Evolutionary conservation across 1,139 yeast species (phyloP), one percentile per base, ranked within the genome.

Genomic region (Entelexis paramagnoliae): DNA sequence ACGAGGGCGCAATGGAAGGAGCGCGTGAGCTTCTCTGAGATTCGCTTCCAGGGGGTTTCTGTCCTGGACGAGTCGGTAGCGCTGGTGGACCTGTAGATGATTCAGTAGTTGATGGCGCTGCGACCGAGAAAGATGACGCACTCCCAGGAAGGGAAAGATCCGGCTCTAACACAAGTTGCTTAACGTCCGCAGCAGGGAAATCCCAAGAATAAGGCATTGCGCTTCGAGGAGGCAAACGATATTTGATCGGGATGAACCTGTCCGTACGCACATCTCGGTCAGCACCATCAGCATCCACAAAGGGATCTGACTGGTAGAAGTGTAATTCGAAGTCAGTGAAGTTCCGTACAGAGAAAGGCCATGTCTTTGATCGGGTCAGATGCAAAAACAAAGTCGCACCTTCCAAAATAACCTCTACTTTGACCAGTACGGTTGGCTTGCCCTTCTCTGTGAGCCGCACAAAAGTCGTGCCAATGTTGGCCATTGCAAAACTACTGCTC

Each of bases 141-240:
- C 10, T 42, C 2, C 19, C 46, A 2, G 38, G 29, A 4, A n/a
- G 20, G 2, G 36, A 29, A 4, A 13, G 86, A 28, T 65, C 64
- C 52, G 81, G 83, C 55, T 89, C 73, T 29, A 93, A 69, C 3
- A 87, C 75, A 34, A 93, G 68, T 62, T 89, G 96, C 65, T 88
- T 89, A 45, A 83, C 77, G 13, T 79, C 72, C 0, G 96, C 96
- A 51, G 94, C 87, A 0, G 98, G 98, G 67, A 79, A 91, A 65
- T 93, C 98, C 87, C 96, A 93, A 0, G 98, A 88, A 66, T 91
- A 93, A 0, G 97, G 96, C 98, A 93, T 93, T 2, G 87, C 94
- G 70, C 96, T 86, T 64, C 79, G 81, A 1, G 95, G 80, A 0
- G 96, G 97, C 24, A 89, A 75, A 53, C 78, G 77, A 64, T 89